Conservation (phyloP, 2,329 filamentous ascomycete genomes). For the Parastagonospora avenae region DNA sequence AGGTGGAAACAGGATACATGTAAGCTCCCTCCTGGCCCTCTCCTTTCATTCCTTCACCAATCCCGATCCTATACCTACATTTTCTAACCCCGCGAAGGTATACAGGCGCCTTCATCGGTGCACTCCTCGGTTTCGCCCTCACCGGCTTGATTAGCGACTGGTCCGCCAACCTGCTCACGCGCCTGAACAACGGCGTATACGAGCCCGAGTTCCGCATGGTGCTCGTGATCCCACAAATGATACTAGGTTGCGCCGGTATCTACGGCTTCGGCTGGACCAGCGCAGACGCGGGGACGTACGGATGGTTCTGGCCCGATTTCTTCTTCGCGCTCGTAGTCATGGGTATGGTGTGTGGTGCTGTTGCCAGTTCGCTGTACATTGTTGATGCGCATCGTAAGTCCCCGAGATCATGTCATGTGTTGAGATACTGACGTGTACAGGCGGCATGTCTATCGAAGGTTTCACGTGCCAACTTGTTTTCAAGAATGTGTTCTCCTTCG, state of each 20-base stretch:
- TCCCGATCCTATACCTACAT: too few species aligned
- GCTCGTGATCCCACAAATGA: conserved; percentile 79
- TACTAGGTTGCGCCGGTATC: conserved; percentile 77
- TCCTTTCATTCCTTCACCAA: too few species aligned
- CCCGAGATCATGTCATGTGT: too few species aligned
- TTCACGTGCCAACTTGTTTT: conserved; percentile 91
- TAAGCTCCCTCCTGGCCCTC: conserved; percentile 1
- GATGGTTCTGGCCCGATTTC: conserved; percentile 75
- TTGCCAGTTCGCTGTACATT: conserved; percentile 84
- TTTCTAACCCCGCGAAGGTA: conserved; percentile 44
- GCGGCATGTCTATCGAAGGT: conserved; percentile 73
- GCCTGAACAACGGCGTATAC: conserved; percentile 77
- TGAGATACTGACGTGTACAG: too few species aligned
- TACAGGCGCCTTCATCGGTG: conserved; percentile 82
- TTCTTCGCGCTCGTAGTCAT: conserved; percentile 86
- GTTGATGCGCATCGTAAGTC: conserved; percentile 85
- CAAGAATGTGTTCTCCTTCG: conserved; percentile 92
- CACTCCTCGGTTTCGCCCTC: conserved; percentile 76
- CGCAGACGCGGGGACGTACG: conserved; percentile 64
- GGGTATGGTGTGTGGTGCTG: conserved; percentile 90
- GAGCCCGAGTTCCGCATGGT: conserved; percentile 90
- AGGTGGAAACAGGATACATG: conserved; percentile 81
- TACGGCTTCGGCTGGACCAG: conserved; percentile 84
- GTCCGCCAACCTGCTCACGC: conserved; percentile 72
- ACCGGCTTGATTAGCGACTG: conserved; percentile 76